Evolutionary conservation across 73 alveolate genomes (phyloP).

Genomic region (Tetrahymena borealis): DNA sequence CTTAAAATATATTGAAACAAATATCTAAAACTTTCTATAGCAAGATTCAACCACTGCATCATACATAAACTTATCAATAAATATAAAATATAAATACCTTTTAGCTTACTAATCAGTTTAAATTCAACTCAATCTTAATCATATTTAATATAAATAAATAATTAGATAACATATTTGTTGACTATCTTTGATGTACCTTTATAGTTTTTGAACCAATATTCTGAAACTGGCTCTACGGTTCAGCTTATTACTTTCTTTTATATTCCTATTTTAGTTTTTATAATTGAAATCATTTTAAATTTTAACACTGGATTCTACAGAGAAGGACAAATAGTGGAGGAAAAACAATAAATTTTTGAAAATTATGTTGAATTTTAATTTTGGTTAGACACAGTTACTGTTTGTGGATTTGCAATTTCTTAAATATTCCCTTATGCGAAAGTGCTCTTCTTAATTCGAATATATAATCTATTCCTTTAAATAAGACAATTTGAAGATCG

Average conservation of each 20-base stretch:
- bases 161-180: not conserved
- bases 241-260: not conserved
- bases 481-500: slow-evolving; percentile 21
- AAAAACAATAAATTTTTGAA: slow-evolving; percentile 11
- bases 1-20: no score
- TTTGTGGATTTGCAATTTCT: slow-evolving; percentile 11
- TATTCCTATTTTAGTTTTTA: slow-evolving; percentile 19
- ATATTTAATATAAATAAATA: no score
- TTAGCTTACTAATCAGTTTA: no score
- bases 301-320: slow-evolving; percentile 37
- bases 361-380: slow-evolving; percentile 15
- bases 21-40: no score
- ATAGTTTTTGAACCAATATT: not conserved
- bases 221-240: not conserved
- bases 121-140: no score
- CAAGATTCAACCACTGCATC: no score
- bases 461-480: not conserved
- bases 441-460: slow-evolving; percentile 9
- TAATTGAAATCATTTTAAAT: slow-evolving; percentile 5
- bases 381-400: slow-evolving; percentile 37
- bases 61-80: no score
- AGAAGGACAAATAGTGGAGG: slow-evolving; percentile 25
- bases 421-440: slow-evolving; percentile 23
- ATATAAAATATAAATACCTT: no score
- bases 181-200: not conserved